Base-by-base conservation (phyloP, 306 rosid genomes). In the apple (Malus domestica) region DNA sequence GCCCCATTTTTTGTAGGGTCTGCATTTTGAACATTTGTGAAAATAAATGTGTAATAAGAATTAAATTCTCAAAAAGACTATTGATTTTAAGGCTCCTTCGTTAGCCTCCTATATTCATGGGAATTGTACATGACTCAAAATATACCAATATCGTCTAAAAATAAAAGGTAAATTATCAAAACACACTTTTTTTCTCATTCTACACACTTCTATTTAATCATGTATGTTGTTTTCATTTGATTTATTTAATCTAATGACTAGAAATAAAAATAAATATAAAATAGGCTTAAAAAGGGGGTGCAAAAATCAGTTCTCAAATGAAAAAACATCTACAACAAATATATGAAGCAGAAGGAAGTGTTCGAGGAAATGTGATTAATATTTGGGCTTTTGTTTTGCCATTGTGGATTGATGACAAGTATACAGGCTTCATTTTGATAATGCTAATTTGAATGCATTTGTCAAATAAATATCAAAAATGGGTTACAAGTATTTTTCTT, bases 1-100 rank as follows among this genome's bases (percentile, higher is more conserved):
- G 80, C 72, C 22, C 30, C 65, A 45, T 66, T 67, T 49, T 63
- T 66, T 72, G 73, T 66, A 65, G 66, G 55, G 55, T 66, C 5
- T 64, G 71, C 13, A 64, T 45, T 49, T 16, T 63, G 29, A 46
- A 63, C 35, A 51, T 67, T 46, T 46, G 59, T 69, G 60, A 69
- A 42, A 42, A 66, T 6, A 42, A 68, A 40, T 5, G 22, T 32
- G 42, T 64, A 32, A 64, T 61, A 61, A 61, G 38, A 14, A 27
- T 15, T 5, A 11, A 61, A 25, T 13, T 27, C 8, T 1, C 29
- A 13, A 6, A 11, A 14, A 3, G 1, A 10, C 10, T 14, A 46
- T 13, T 14, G 19, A 46, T 14, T 46, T 46, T 46, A 1, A 46
- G 7, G 19, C 54, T 49, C 55, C 16, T 49, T 42, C 45, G 55